phyloP scores from a whole-genome alignment of 1,139 yeast genomes.

The Scheffersomyces quercinus region DNA sequence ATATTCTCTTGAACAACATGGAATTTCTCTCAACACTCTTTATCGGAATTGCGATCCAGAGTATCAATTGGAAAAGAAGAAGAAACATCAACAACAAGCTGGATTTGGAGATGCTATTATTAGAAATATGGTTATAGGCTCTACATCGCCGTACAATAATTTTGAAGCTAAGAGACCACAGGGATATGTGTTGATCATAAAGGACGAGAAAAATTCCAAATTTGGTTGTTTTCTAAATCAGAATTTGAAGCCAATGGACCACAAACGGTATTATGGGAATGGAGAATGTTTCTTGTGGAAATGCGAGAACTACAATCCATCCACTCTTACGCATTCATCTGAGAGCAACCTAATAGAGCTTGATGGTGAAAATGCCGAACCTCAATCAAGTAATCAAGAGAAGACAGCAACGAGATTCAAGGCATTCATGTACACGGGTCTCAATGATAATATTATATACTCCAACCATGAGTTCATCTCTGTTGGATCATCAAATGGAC shows the following conservation, averaged over 20 bases:
- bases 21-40: conserved; percentile 80
- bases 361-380: neutral
- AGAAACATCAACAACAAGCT: conserved; percentile 19
- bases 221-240: conserved; percentile 90
- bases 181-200: conserved; percentile 72
- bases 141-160: conserved; percentile 17
- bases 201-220: conserved; percentile 59
- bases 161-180: conserved; percentile 34
- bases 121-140: conserved; percentile 29
- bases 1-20: conserved; percentile 88
- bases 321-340: conserved; percentile 8
- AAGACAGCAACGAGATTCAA: conserved; percentile 49
- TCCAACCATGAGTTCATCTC: conserved; percentile 79
- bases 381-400: neutral
- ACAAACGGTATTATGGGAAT: conserved; percentile 80
- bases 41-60: conserved; percentile 44
- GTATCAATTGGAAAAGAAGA: conserved; percentile 28
- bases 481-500: conserved; percentile 88
- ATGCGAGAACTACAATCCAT: conserved; percentile 35
- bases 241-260: conserved; percentile 66
- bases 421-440: conserved; percentile 87
- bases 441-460: conserved; percentile 82
- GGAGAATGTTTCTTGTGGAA: conserved; percentile 97
- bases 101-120: conserved; percentile 44
- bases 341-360: neutral